Conservation (phyloP, 2,329 filamentous ascomycete genomes). For the Daldinia sp. region DNA sequence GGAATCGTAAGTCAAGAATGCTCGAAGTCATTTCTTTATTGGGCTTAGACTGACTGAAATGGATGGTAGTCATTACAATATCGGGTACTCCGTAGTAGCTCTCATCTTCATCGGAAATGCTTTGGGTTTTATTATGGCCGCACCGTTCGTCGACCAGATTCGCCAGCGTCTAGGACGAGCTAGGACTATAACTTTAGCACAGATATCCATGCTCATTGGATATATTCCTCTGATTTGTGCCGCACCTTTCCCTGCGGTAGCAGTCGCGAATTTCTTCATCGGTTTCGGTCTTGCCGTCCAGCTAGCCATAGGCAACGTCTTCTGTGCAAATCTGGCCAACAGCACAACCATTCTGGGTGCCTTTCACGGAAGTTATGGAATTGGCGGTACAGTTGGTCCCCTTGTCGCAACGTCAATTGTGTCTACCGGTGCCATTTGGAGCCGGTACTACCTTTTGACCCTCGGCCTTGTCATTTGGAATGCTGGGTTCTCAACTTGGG, state of each 20-base stretch:
- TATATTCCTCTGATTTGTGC: constrained; percentile 75
- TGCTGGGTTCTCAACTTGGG: constrained; percentile 70
- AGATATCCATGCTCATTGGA: constrained; percentile 67
- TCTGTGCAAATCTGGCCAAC: constrained; percentile 66
- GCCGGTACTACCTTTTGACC: constrained; percentile 77
- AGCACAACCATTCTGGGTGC: constrained; percentile 69
- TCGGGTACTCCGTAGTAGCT: constrained; percentile 83
- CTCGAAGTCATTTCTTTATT: neutral
- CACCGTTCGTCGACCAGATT: constrained; percentile 75
- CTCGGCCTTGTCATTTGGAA: constrained; percentile 70
- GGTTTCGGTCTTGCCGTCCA: constrained; percentile 69
- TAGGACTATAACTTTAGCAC: constrained; percentile 70
- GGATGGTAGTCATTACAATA: constrained; percentile 70
- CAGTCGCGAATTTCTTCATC: constrained; percentile 76
- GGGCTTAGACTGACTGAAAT: constrained; percentile 2
- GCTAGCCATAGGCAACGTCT: constrained; percentile 70
- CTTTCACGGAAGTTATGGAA: constrained; percentile 75
- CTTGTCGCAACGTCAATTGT: constrained; percentile 81
- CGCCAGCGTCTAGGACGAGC: constrained; percentile 73
- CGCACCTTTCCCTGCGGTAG: constrained; percentile 77
- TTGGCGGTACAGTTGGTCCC: constrained; percentile 75
- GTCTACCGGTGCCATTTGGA: constrained; percentile 72
- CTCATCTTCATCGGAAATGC: constrained; percentile 85
- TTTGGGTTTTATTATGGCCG: constrained; percentile 79
- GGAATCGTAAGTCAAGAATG: constrained; percentile 63